Conservation (phyloP, 2,329 filamentous ascomycete species). For the Xylaria sp. region DNA sequence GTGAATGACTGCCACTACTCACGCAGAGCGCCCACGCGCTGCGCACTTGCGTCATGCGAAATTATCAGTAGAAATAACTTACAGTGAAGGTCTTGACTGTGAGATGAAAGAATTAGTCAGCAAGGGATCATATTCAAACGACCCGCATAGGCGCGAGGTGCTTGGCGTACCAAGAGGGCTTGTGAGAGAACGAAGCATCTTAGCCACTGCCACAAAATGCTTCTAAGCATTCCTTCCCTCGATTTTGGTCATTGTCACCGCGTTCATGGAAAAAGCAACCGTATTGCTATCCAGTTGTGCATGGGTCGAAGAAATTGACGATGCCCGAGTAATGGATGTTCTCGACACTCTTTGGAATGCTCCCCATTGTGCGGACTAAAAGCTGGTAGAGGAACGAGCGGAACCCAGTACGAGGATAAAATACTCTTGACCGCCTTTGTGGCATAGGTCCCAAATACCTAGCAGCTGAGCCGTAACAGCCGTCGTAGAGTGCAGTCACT, state of each 20-base stretch:
- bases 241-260: background rate
- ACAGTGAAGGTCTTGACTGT: too few relatives aligned
- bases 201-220: background rate
- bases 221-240: slow-evolving; percentile 10
- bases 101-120: too few relatives aligned
- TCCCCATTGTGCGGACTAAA: slow-evolving; percentile 36
- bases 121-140: too few relatives aligned
- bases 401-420: slow-evolving; percentile 45
- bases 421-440: slow-evolving; percentile 38
- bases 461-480: slow-evolving; percentile 38
- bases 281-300: too few relatives aligned
- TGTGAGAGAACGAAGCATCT: too few relatives aligned
- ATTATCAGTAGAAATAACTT: too few relatives aligned
- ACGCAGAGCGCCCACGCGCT: too few relatives aligned
- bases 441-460: slow-evolving; percentile 33
- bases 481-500: slow-evolving; percentile 33
- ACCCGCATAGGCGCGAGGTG: too few relatives aligned
- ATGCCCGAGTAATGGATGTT: slow-evolving; percentile 30
- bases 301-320: background rate
- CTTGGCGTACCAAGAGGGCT: too few relatives aligned
- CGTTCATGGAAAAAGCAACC: background rate
- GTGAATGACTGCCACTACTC: too few relatives aligned
- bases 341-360: slow-evolving; percentile 40
- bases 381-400: slow-evolving; percentile 45
- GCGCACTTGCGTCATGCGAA: too few relatives aligned